Base-by-base conservation (phyloP, 129 eudicot genomes). In the Rutidosis leptorrhynchoides region DNA sequence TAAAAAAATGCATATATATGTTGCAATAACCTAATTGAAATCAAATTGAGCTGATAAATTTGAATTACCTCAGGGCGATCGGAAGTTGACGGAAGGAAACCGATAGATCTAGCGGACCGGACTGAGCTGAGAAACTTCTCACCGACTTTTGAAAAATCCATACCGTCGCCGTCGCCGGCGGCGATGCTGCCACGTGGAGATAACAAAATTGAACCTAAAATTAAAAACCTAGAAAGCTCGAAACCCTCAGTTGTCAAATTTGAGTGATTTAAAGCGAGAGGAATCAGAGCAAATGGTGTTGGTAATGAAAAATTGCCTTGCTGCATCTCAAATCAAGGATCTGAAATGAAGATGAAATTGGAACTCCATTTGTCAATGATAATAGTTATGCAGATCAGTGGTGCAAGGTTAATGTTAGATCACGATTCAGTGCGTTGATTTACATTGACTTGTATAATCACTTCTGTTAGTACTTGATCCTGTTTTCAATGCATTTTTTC, bases 141-240 rank as follows among this genome's bases (percentile, higher is more conserved):
- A 51, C 99, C 96, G n/a, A 93, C 95, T 69, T 86, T 89, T 5
- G 96, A 88, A 40, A 93, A 83, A 81, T 93, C 99, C 96, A 93
- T 89, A 67, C 75, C 87, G 16, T 48, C 73, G 11, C 15, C 77
- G 49, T 27, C 67, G 28, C 20, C 62, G 54, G 0, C 16, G 78
- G 75, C 80, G 64, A 20, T 35, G 28, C 79, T 81, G 49, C 60
- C 78, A 23, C 85, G 78, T 19, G 73, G 87, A 53, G 87, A 81
- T 74, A 83, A 81, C 30, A 87, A 82, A 72, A 89, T 70, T 77
- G 89, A 85, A 54, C 81, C 90, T 51, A 88, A 65, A 72, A 88
- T 83, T 42, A 91, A 81, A 68, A 73, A 75, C 83, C 85, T 82
- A 61, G 92, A 83, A 20, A 88, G 60, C 59, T 82, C 89, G 67